Conservation (phyloP, 768 basidiomycete genomes). For the Psilocybe sp. region DNA sequence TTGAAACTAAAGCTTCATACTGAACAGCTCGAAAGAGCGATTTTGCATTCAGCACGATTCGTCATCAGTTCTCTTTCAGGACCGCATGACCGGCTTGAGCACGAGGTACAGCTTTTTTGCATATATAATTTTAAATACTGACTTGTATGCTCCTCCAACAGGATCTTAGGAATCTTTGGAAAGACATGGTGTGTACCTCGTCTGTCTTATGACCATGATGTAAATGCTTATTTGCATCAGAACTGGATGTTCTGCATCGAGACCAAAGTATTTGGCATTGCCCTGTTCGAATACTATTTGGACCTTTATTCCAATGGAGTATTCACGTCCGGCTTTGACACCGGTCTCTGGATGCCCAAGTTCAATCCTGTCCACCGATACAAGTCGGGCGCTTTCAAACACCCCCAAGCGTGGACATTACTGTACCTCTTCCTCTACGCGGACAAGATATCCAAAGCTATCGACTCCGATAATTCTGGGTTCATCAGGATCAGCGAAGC, state of each 20-base stretch:
- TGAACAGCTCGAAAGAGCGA: too few species aligned
- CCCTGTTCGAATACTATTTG: slow-evolving; percentile 10
- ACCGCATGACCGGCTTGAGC: too few species aligned
- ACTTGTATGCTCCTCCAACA: background rate
- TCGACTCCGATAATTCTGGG: slow-evolving; percentile 10
- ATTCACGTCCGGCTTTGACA: too few species aligned
- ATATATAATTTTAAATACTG: too few species aligned
- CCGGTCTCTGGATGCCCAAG: too few species aligned
- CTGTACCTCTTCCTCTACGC: slow-evolving; percentile 1
- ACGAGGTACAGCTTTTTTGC: too few species aligned
- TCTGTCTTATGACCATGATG: too few species aligned
- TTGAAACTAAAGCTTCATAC: too few species aligned
- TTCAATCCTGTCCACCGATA: too few species aligned
- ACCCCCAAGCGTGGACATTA: slow-evolving; percentile 7
- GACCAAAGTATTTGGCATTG: slow-evolving; percentile 6
- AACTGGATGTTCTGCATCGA: slow-evolving; percentile 15
- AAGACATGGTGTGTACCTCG: background rate
- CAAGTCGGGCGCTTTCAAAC: too few species aligned
- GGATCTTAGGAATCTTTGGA: background rate
- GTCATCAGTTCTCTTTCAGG: too few species aligned
- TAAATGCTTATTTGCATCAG: background rate
- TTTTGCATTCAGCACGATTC: too few species aligned
- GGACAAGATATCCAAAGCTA: slow-evolving; percentile 4
- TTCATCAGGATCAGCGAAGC: slow-evolving; percentile 14
- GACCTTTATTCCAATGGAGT: background rate